Evolutionary conservation across 495 filamentous ascomycete genomes (phyloP).

Genomic region (Cercophora sp.): DNA sequence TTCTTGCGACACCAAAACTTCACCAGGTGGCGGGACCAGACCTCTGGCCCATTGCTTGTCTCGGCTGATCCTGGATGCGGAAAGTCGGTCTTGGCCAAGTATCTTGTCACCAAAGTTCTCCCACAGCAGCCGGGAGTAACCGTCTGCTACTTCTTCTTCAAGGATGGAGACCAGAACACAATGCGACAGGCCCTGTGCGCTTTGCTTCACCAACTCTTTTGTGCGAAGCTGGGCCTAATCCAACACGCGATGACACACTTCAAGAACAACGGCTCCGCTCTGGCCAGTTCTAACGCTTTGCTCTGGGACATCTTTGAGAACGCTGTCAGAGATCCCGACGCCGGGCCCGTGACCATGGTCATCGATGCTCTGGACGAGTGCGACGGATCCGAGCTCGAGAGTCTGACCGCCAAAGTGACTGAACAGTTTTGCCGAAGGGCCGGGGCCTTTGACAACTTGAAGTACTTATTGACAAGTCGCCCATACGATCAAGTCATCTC

Average conservation of each 20-base stretch:
- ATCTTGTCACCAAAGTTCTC: conserved; percentile 37
- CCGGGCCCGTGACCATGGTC: conserved; percentile 44
- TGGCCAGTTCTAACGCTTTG: conserved; percentile 8
- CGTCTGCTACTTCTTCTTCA: conserved; percentile 57
- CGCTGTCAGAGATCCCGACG: conserved; percentile 28
- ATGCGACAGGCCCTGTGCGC: conserved; percentile 37
- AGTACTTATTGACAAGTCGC: conserved; percentile 48
- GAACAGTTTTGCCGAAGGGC: conserved; percentile 8
- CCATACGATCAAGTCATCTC: conserved; percentile 27
- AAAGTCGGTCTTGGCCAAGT: conserved; percentile 49
- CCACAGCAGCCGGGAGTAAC: conserved; percentile 13
- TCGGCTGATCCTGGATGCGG: conserved; percentile 56
- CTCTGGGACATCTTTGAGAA: conserved; percentile 42
- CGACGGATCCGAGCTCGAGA: conserved; percentile 4
- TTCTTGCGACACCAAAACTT: conserved; percentile 33
- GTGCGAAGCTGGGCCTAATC: conserved; percentile 26
- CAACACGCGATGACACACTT: conserved; percentile 14
- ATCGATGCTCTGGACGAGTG: conserved; percentile 49
- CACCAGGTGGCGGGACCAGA: conserved; percentile 26
- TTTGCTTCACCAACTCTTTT: conserved; percentile 48
- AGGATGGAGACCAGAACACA: conserved; percentile 47
- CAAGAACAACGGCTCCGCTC: conserved; percentile 20
- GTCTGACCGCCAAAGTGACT: conserved; percentile 9
- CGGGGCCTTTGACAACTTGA: conserved; percentile 24
- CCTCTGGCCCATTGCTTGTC: conserved; percentile 37